These are phyloP conservation scores for Fusarium sp. DNA, from an alignment of 2,329 filamentous ascomycete genomes.

Conservation along the genomic window DNA sequence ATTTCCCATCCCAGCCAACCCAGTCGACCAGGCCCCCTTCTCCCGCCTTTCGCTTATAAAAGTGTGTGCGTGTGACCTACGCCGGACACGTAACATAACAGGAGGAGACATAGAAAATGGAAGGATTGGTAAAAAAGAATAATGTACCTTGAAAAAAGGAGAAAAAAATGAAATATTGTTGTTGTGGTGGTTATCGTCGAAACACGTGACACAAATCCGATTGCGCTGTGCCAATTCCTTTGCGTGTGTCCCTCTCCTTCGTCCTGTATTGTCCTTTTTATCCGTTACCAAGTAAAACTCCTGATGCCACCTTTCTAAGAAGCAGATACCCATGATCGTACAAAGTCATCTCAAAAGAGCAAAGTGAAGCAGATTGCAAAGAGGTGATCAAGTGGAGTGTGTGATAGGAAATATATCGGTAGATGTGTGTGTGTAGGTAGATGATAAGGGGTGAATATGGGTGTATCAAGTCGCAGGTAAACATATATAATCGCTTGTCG, in stretches of 20 bases:
- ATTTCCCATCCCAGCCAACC: neutral
- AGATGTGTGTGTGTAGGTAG: neutral
- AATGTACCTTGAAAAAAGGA: slow-evolving; percentile 28
- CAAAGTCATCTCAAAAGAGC: slow-evolving; percentile 38
- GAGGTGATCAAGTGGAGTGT: slow-evolving; percentile 28
- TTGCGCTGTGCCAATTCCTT: slow-evolving; percentile 25
- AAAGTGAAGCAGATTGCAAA: slow-evolving; percentile 12
- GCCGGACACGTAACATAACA: neutral
- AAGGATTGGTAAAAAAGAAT: neutral
- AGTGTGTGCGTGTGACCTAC: neutral
- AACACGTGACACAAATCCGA: slow-evolving; percentile 26
- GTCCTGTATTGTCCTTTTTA: slow-evolving; percentile 42
- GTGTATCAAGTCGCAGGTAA: slow-evolving; percentile 14
- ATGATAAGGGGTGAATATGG: neutral
- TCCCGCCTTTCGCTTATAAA: neutral
- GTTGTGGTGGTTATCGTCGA: slow-evolving; percentile 28
- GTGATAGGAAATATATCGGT: slow-evolving; percentile 3
- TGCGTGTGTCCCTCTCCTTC: slow-evolving; percentile 22
- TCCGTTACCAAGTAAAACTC: slow-evolving; percentile 42
- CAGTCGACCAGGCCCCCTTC: neutral
- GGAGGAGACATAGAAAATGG: neutral
- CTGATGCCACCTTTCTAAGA: slow-evolving; percentile 35
- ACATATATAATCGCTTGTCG: slow-evolving; percentile 7
- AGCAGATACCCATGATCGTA: slow-evolving; percentile 45
- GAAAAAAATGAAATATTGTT: slow-evolving; percentile 14